phyloP scores from a whole-genome alignment of 139 green algal species.

The Tetradesmus obliquus region DNA sequence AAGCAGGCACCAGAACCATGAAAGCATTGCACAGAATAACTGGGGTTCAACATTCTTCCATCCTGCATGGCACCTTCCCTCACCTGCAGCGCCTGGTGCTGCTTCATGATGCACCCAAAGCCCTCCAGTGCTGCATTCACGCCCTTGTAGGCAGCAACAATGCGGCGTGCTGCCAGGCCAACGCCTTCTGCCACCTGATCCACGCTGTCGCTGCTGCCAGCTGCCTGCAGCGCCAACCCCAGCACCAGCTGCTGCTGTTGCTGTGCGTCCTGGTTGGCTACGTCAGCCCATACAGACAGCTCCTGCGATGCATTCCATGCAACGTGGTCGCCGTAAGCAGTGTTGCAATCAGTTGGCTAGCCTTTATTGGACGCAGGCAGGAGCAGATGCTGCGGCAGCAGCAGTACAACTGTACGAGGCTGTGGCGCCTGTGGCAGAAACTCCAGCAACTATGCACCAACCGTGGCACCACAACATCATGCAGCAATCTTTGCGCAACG shows the following conservation, averaged over 20 bases:
- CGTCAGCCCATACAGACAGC: conserved; percentile 30
- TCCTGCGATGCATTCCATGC: background rate
- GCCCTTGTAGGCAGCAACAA: conserved; percentile 14
- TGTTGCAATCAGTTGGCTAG: background rate
- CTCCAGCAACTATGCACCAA: too few relatives aligned
- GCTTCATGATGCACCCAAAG: conserved; percentile 12
- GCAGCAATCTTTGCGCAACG: too few relatives aligned
- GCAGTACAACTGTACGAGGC: too few relatives aligned
- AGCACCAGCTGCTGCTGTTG: background rate
- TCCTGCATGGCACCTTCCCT: background rate
- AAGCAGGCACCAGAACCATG: too few relatives aligned
- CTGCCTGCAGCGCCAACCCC: background rate
- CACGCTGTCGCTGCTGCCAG: background rate
- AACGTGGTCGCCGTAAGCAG: background rate
- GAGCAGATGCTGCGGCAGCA: too few relatives aligned
- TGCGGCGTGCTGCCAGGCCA: background rate
- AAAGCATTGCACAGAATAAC: too few relatives aligned
- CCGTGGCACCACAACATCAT: too few relatives aligned
- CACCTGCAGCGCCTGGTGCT: conserved; percentile 34
- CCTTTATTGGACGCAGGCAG: too few relatives aligned
- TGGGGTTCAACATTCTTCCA: too few relatives aligned
- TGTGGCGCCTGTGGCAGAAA: too few relatives aligned
- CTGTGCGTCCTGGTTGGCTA: background rate
- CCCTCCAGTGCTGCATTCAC: conserved; percentile 9
- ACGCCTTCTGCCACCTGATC: background rate